These are phyloP conservation scores for Clarireedia sp. DNA, from an alignment of 2,329 filamentous ascomycete species.

Conservation along the genomic window DNA sequence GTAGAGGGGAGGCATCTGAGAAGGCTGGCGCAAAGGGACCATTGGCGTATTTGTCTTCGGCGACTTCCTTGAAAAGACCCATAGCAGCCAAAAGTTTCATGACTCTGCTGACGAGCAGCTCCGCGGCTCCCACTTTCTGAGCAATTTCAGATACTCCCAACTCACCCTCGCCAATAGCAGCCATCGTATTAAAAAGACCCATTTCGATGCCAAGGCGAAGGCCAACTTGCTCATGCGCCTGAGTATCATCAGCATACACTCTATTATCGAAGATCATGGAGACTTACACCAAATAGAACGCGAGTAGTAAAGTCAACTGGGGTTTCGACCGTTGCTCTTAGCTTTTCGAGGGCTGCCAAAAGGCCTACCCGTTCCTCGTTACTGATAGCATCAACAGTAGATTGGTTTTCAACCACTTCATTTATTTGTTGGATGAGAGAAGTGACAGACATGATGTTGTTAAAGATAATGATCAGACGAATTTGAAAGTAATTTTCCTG, in stretches of 20 bases:
- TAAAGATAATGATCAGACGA: too few species aligned
- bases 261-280: not conserved
- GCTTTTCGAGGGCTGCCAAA: not conserved
- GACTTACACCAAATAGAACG: slow-evolving; percentile 1
- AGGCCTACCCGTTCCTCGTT: slow-evolving; percentile 1
- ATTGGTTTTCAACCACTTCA: not conserved
- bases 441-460: not conserved
- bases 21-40: not conserved
- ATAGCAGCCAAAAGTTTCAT: slow-evolving; percentile 1
- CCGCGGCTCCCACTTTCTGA: not conserved
- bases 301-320: slow-evolving; percentile 1
- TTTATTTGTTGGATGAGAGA: not conserved
- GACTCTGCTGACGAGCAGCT: not conserved
- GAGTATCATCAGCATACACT: not conserved
- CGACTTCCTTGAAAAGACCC: slow-evolving; percentile 1
- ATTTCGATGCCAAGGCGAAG: slow-evolving; percentile 1
- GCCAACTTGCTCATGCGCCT: not conserved
- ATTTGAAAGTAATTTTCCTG: too few species aligned
- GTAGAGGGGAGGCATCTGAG: not conserved
- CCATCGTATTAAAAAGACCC: slow-evolving; percentile 3
- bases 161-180: not conserved
- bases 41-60: not conserved
- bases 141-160: not conserved
- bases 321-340: not conserved
- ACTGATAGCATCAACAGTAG: not conserved